These are phyloP conservation scores for Sclerotinia glacialis DNA, from an alignment of 2,329 filamentous ascomycete species.

Conservation along the genomic window DNA sequence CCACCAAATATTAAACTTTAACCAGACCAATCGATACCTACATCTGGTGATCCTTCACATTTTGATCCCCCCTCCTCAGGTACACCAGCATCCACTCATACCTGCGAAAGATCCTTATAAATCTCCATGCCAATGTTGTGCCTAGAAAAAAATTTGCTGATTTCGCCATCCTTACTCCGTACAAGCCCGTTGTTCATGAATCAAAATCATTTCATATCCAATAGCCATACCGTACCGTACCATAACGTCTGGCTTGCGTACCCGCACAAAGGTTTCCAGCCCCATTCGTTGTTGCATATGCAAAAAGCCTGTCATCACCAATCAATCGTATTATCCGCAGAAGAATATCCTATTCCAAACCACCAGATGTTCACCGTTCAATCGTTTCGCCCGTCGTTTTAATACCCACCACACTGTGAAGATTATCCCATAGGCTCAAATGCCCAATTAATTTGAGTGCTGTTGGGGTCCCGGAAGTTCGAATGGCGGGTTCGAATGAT, in stretches of 20 bases:
- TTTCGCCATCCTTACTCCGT: not conserved
- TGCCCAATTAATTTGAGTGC: constrained; percentile 4
- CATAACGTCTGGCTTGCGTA: not conserved
- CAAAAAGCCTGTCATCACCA: constrained; percentile 18
- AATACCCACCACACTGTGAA: not conserved
- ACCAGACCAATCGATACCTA: not conserved
- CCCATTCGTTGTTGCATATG: constrained; percentile 11
- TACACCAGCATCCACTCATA: not conserved
- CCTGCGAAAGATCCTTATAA: not conserved
- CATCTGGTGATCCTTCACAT: not conserved
- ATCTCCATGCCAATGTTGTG: not conserved
- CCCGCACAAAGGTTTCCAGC: not conserved
- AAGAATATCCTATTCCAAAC: constrained; percentile 27
- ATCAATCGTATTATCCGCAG: constrained; percentile 20
- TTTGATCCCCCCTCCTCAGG: not conserved
- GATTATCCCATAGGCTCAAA: constrained; percentile 7
- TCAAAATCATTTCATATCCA: not conserved
- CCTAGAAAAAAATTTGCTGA: not conserved
- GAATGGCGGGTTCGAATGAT: constrained; percentile 16
- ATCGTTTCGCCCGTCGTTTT: constrained; percentile 3
- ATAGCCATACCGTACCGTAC: not conserved
- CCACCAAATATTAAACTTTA: not conserved
- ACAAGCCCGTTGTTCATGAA: not conserved
- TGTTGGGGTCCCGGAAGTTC: not conserved
- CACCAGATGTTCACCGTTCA: constrained; percentile 30